Percentiles rank a stretch among this genome's conserved stretches.
Evolutionary conservation across 2,329 filamentous ascomycete species (phyloP).

Genomic region (Cadophora luteo-olivacea): DNA sequence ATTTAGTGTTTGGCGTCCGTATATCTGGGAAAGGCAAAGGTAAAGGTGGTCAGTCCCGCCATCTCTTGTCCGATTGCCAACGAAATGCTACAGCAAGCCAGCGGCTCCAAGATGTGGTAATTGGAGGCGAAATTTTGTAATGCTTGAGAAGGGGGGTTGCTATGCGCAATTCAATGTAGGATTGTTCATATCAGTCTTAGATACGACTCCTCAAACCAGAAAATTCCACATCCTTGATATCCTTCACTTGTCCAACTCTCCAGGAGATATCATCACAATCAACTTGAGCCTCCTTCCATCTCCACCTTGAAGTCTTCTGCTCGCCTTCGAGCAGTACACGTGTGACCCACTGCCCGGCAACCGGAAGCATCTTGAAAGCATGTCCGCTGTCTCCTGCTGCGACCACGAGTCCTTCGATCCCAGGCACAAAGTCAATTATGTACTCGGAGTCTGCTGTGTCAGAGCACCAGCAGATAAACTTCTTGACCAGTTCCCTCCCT

Average conservation of each 20-base stretch:
- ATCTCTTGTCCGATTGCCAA: background rate
- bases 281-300: background rate
- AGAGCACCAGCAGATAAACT: slow-evolving; percentile 18
- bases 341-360: slow-evolving; percentile 16
- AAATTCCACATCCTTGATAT: slow-evolving; percentile 15
- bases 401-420: background rate
- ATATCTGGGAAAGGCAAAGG: background rate
- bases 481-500: slow-evolving; percentile 14
- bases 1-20: background rate
- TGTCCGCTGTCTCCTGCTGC: slow-evolving; percentile 10
- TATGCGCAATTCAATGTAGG: background rate
- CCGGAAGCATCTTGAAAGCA: slow-evolving; percentile 13
- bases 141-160: background rate
- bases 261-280: slow-evolving; percentile 11
- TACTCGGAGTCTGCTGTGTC: slow-evolving; percentile 5
- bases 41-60: background rate
- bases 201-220: background rate
- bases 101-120: background rate
- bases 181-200: background rate
- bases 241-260: slow-evolving; percentile 12
- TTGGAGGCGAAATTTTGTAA: background rate
- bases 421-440: slow-evolving; percentile 11
- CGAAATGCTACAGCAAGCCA: background rate
- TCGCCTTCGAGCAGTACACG: background rate
- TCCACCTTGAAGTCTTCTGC: slow-evolving; percentile 8